Evolutionary conservation across 495 filamentous ascomycete species (phyloP).

Genomic region (Talaromyces adpressus): DNA sequence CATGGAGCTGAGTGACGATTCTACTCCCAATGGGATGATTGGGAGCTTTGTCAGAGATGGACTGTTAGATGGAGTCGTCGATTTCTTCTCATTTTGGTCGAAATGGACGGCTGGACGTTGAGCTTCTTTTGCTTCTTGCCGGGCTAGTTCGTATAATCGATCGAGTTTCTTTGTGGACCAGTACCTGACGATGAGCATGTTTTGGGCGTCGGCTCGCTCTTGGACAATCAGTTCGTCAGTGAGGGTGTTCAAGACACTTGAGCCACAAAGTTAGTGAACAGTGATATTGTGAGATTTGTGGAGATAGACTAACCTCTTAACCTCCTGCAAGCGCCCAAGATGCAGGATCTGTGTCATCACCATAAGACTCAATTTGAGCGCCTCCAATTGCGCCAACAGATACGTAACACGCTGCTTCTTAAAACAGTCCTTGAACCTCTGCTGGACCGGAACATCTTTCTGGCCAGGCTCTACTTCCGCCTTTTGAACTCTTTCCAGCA

Average conservation of each 20-base stretch:
- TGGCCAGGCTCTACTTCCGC: conserved; percentile 25
- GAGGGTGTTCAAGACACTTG: conserved; percentile 5
- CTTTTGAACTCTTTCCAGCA: conserved; percentile 33
- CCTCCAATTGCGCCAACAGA: conserved; percentile 37
- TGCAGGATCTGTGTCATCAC: conserved; percentile 36
- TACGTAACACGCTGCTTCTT: conserved; percentile 38
- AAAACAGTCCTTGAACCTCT: conserved; percentile 38
- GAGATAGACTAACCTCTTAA: conserved; percentile 1
- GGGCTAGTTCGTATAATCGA: conserved; percentile 29
- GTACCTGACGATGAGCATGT: conserved; percentile 41
- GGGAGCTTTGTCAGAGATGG: conserved; percentile 22
- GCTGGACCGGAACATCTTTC: conserved; percentile 23
- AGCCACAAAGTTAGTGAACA: not conserved
- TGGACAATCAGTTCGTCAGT: conserved; percentile 29
- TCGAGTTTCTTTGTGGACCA: conserved; percentile 36
- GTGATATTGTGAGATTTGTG: not conserved
- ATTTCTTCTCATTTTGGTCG: not conserved
- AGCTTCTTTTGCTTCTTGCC: conserved; percentile 28
- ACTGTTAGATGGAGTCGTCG: conserved; percentile 11
- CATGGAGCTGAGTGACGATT: conserved; percentile 25
- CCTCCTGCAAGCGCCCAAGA: conserved; percentile 23
- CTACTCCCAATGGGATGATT: conserved; percentile 23
- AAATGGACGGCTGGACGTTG: not conserved
- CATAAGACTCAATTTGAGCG: conserved; percentile 36
- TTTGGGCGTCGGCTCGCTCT: conserved; percentile 38